Evolutionary conservation across 116 monocot species (phyloP).

Genomic region (Iris pallida): DNA sequence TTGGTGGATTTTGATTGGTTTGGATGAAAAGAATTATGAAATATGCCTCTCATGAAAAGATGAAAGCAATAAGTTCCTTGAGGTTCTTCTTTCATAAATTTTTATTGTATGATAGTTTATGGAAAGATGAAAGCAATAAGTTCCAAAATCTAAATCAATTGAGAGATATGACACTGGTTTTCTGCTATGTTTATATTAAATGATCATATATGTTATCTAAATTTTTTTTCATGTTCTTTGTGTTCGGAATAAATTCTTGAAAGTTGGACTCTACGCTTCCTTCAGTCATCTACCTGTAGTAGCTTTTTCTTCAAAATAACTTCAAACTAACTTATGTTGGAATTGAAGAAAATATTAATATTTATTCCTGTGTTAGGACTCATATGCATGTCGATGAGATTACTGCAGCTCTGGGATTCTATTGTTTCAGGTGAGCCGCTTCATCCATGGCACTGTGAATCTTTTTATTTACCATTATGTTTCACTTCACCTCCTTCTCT

Average conservation of each 20-base stretch:
- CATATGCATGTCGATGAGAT: constrained; percentile 48
- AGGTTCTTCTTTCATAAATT: too few relatives aligned
- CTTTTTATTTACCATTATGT: too few relatives aligned
- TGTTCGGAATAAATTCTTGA: not conserved
- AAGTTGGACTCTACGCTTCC: not conserved
- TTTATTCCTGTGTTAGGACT: not conserved
- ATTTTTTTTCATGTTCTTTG: too few relatives aligned
- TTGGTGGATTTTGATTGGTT: too few relatives aligned
- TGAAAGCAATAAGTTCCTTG: too few relatives aligned
- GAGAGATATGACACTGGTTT: not conserved
- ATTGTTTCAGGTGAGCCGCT: constrained; percentile 75
- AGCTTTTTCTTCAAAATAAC: not conserved
- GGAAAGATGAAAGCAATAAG: too few relatives aligned
- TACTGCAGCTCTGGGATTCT: constrained; percentile 74
- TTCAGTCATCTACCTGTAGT: not conserved
- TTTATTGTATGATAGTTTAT: too few relatives aligned
- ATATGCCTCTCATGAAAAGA: too few relatives aligned
- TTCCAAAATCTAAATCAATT: too few relatives aligned
- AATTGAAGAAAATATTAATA: not conserved
- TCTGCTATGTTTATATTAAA: not conserved
- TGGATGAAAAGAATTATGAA: too few relatives aligned
- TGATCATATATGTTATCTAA: too few relatives aligned
- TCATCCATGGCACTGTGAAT: not conserved
- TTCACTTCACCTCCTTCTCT: too few relatives aligned
- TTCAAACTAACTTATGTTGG: not conserved